Percentiles rank a stretch among this genome's conserved stretches.
Evolutionary conservation across 2,329 filamentous ascomycete genomes (phyloP).

Genomic region (Pseudomassariella vexata): DNA sequence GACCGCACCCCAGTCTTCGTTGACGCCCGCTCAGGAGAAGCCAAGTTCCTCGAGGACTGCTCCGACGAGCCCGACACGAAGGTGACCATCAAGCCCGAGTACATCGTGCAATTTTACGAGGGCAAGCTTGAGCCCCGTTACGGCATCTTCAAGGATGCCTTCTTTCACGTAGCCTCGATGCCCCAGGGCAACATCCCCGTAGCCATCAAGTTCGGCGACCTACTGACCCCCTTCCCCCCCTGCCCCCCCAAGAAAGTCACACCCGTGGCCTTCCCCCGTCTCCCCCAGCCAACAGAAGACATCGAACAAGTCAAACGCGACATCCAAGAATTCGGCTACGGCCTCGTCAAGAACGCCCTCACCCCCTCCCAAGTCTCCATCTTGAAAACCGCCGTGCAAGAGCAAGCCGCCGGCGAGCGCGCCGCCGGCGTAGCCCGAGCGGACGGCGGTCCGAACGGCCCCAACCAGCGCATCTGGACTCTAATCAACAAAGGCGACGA

Average conservation of each 20-base stretch:
- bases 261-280: conserved; percentile 24
- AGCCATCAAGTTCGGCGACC: conserved; percentile 18
- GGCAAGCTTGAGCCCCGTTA: conserved; percentile 17
- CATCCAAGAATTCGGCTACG: conserved; percentile 20
- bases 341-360: conserved; percentile 19
- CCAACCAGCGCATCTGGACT: conserved; percentile 14
- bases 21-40: conserved; percentile 15
- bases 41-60: conserved; percentile 12
- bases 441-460: neutral
- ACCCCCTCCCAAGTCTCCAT: conserved; percentile 15
- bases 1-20: conserved; percentile 16
- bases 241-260: conserved; percentile 18
- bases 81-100: conserved; percentile 18
- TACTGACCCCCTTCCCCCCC: conserved; percentile 15
- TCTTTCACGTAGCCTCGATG: conserved; percentile 15
- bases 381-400: conserved; percentile 15
- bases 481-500: conserved; percentile 9
- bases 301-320: conserved; percentile 20
- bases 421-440: neutral
- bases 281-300: conserved; percentile 26
- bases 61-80: conserved; percentile 15
- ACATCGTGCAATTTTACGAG: conserved; percentile 18
- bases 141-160: conserved; percentile 18
- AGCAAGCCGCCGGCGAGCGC: conserved; percentile 16
- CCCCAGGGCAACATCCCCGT: conserved; percentile 16